Evolutionary conservation across 768 basidiomycete genomes (phyloP).

Genomic region (Mycena chlorophos): DNA sequence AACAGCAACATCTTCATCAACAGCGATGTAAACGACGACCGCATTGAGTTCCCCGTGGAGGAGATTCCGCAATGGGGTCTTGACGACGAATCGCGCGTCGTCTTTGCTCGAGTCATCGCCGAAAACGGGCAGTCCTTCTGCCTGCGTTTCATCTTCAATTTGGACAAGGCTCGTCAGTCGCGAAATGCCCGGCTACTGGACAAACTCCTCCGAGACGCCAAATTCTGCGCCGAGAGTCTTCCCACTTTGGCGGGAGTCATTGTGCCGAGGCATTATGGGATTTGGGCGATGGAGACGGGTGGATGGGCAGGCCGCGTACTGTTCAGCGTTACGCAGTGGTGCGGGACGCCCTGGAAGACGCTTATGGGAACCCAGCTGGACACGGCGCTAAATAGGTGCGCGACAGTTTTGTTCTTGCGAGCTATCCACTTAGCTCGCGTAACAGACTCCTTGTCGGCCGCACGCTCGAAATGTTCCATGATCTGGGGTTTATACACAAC

Average conservation of each 20-base stretch:
- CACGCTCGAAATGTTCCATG: neutral
- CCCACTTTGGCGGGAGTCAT: neutral
- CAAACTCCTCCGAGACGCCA: neutral
- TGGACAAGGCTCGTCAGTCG: too few relatives aligned
- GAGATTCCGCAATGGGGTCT: too few relatives aligned
- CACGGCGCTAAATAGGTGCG: neutral
- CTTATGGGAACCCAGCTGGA: neutral
- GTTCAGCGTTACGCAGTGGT: neutral
- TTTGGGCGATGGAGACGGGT: neutral
- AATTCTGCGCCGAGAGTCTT: neutral
- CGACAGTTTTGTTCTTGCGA: neutral
- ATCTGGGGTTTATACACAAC: neutral
- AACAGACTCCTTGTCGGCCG: neutral
- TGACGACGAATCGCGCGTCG: too few relatives aligned
- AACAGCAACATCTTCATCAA: too few relatives aligned
- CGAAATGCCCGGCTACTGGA: too few relatives aligned
- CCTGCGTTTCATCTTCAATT: too few relatives aligned
- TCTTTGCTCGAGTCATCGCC: too few relatives aligned
- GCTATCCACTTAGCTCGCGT: neutral
- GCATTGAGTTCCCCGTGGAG: too few relatives aligned
- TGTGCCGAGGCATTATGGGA: constrained; percentile 3
- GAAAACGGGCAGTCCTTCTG: too few relatives aligned
- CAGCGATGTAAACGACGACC: too few relatives aligned
- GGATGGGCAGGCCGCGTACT: constrained; percentile 11
- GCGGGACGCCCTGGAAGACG: neutral